These are phyloP conservation scores for Edaphochlamys debaryana DNA, from an alignment of 139 green algal species.

Conservation along the genomic window DNA sequence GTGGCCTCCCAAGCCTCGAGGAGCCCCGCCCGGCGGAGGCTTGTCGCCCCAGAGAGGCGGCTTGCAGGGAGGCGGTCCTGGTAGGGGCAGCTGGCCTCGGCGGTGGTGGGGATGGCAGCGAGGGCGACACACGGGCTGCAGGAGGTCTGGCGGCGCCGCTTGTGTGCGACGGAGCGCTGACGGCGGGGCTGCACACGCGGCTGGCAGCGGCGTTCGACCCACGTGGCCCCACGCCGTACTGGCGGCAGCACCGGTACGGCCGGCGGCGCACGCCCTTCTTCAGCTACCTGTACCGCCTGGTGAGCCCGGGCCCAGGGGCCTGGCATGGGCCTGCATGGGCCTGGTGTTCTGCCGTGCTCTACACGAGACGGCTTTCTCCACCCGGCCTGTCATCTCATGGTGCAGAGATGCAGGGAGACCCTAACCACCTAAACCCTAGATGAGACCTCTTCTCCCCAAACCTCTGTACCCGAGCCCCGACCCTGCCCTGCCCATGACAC, in stretches of 20 bases:
- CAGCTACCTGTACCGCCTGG: conserved; percentile 44
- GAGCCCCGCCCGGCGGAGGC: no score
- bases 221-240: conserved; percentile 30
- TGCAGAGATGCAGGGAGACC: no score
- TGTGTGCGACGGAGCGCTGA: conserved; percentile 5
- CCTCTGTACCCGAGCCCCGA: no score
- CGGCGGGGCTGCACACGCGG: background rate
- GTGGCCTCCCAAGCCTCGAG: no score
- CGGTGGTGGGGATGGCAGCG: background rate
- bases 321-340: no score
- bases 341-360: no score
- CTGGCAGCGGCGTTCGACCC: conserved; percentile 31
- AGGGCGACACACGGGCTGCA: background rate
- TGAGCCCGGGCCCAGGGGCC: background rate
- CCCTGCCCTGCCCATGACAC: background rate
- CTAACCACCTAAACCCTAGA: no score
- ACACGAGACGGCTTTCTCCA: no score
- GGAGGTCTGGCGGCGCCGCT: background rate
- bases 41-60: no score
- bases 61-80: background rate
- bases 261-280: conserved; percentile 47
- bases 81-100: background rate
- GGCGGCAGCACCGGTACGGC: conserved; percentile 46
- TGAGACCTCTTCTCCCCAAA: no score
- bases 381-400: no score